phyloP scores from a whole-genome alignment of 257 asterid species.

The Nicotiana tomentosiformis region DNA sequence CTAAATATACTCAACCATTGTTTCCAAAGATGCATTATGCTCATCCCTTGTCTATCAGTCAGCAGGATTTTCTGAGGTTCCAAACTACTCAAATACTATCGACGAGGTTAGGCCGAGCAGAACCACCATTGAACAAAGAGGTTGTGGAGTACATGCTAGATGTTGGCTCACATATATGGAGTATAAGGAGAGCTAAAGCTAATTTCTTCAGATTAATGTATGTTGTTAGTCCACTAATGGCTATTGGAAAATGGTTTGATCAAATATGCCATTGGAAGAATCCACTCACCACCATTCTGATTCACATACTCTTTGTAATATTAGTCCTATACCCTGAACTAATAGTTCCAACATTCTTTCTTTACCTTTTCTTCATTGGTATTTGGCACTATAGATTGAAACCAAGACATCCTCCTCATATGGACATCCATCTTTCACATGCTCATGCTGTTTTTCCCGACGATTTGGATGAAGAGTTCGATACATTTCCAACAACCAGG shows the following conservation, averaged over 20 bases:
- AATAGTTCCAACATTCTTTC: slow-evolving; percentile 61
- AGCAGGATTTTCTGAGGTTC: slow-evolving; percentile 43
- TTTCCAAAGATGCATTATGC: slow-evolving; percentile 78
- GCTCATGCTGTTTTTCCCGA: slow-evolving; percentile 53
- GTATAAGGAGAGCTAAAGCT: slow-evolving; percentile 71
- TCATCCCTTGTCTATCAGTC: slow-evolving; percentile 55
- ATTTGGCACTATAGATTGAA: slow-evolving; percentile 67
- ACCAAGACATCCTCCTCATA: slow-evolving; percentile 84
- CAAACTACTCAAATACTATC: slow-evolving; percentile 51
- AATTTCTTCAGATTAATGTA: slow-evolving; percentile 49
- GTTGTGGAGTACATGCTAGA: slow-evolving; percentile 64
- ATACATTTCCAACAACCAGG: slow-evolving; percentile 60
- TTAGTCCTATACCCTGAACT: slow-evolving; percentile 55
- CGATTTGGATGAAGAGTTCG: slow-evolving; percentile 78
- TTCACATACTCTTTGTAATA: slow-evolving; percentile 52
- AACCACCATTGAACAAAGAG: slow-evolving; percentile 72
- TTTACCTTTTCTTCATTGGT: slow-evolving; percentile 61
- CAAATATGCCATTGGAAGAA: slow-evolving; percentile 74
- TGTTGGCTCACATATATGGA: slow-evolving; percentile 72
- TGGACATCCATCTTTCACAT: slow-evolving; percentile 68
- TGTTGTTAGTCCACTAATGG: slow-evolving; percentile 38
- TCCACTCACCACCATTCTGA: slow-evolving; percentile 72
- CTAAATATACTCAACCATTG: slow-evolving; percentile 52
- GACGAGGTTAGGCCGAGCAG: slow-evolving; percentile 53
- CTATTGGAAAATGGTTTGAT: slow-evolving; percentile 57